Evolutionary conservation across 805 yeast species (phyloP), one percentile per base, ranked within the genome.

Genomic region (Kluyveromyces starmeri): DNA sequence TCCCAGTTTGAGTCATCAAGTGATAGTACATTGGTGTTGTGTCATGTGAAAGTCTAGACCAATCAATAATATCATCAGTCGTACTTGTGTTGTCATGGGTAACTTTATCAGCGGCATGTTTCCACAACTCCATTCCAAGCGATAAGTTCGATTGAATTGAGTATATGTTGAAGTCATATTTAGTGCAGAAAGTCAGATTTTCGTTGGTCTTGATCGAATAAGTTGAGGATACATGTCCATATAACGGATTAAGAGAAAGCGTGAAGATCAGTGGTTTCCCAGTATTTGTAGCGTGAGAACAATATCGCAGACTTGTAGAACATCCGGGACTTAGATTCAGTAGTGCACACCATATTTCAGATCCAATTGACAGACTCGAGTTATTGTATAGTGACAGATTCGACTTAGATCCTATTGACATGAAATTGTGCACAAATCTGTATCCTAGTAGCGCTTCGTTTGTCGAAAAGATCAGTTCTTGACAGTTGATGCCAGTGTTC

Each of bases 221-320:
- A 0, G 95, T 80, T 2, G 94, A 78, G 3, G 94, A 78, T 2
- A 92, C 59, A 44, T 86, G 88, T 2, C 98, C 98, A 52, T 89
- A 64, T 11, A 92, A 64, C 1, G 98, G 98, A 54, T 92, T 92
- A 38, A 80, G 68, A 0, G 95, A 78, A 25, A 89, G 50, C 0
- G 97, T 82, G 69, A 92, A 71, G 0, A 95, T 83, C 42, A 88
- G 60, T 0, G 98, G 98, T 42, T 84, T 81, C 3, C 94, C 94
- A 0, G 95, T 82, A 27, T 83, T 74, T 0, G 92, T 76, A 0
- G 95, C 76, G 41, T 83, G 78, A 0, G 96, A 83, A 1, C 89
- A 71, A 54, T 92, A 89, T 28, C 96, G 62, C 31, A 85, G 55
- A 0, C 94, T 89, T 2, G 94, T 73, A 0, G 95, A 83, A 13